phyloP scores from a whole-genome alignment of 768 basidiomycete species.

The Mycena filopes region DNA sequence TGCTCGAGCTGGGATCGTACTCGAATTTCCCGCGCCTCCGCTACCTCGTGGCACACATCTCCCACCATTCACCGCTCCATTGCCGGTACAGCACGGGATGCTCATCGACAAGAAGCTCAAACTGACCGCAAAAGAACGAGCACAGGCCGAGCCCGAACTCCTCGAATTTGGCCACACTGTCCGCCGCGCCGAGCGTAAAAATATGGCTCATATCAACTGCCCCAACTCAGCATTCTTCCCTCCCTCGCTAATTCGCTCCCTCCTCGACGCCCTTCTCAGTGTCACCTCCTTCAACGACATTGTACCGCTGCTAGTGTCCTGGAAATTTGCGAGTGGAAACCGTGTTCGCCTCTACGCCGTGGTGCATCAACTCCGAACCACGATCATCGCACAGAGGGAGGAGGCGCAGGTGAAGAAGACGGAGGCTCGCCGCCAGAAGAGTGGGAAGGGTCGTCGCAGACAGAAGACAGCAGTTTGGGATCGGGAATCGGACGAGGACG shows the following conservation, averaged over 20 bases:
- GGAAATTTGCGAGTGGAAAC: not conserved
- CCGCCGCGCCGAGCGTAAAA: no score
- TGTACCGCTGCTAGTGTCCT: not conserved
- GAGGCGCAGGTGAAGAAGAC: not conserved
- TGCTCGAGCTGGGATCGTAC: not conserved
- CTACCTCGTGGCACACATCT: not conserved
- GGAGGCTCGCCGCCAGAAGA: not conserved
- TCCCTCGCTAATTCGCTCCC: not conserved
- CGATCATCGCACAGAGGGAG: not conserved
- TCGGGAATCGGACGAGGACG: no score
- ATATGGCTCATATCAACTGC: not conserved
- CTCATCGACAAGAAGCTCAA: not conserved
- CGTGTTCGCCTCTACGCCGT: constrained; percentile 3
- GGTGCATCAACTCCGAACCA: not conserved
- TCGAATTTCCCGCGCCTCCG: not conserved
- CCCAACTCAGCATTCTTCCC: not conserved
- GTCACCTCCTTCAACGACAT: not conserved
- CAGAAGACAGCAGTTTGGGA: not conserved
- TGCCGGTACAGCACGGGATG: not conserved
- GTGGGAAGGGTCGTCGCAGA: no score
- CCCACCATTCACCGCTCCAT: constrained; percentile 29
- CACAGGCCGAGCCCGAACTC: no score
- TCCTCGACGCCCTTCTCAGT: not conserved
- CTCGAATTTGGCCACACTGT: no score
- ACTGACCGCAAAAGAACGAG: not conserved